phyloP scores from a whole-genome alignment of 116 monocot genomes.

The Iris pallida region DNA sequence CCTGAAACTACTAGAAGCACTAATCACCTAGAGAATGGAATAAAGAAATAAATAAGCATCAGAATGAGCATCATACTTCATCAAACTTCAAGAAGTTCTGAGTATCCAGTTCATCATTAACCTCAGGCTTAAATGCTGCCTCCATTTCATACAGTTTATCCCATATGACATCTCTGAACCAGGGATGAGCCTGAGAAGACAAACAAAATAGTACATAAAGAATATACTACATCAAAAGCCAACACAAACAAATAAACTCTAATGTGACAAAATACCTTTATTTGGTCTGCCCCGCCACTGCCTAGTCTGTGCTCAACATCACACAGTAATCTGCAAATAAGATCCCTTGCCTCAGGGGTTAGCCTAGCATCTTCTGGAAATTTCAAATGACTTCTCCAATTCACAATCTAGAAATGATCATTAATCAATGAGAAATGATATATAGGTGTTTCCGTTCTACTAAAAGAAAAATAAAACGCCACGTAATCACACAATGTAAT shows the following conservation, averaged over 20 bases:
- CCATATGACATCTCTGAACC: conserved; percentile 79
- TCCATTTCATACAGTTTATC: conserved; percentile 87
- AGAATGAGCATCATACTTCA: conserved; percentile 26
- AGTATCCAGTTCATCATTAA: conserved; percentile 47
- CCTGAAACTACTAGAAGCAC: too few species aligned
- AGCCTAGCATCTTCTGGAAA: conserved; percentile 57
- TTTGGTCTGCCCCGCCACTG: conserved; percentile 45
- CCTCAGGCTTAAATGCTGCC: conserved; percentile 82
- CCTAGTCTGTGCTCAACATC: conserved; percentile 63
- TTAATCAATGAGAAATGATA: not conserved
- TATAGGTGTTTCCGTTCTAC: too few species aligned
- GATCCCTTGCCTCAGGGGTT: conserved; percentile 53
- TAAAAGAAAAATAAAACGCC: not conserved
- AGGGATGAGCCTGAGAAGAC: conserved; percentile 43
- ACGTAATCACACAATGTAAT: too few species aligned
- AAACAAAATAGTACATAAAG: not conserved
- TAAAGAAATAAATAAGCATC: not conserved
- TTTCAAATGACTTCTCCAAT: conserved; percentile 63
- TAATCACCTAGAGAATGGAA: too few species aligned
- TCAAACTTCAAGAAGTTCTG: conserved; percentile 51
- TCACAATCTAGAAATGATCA: conserved; percentile 40
- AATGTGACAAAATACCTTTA: conserved; percentile 38
- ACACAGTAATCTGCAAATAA: conserved; percentile 57
- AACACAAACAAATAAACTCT: not conserved
- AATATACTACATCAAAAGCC: conserved; percentile 1